These are phyloP conservation scores for Pyronema domesticum DNA, from an alignment of 495 filamentous ascomycete genomes.

Conservation along the genomic window DNA sequence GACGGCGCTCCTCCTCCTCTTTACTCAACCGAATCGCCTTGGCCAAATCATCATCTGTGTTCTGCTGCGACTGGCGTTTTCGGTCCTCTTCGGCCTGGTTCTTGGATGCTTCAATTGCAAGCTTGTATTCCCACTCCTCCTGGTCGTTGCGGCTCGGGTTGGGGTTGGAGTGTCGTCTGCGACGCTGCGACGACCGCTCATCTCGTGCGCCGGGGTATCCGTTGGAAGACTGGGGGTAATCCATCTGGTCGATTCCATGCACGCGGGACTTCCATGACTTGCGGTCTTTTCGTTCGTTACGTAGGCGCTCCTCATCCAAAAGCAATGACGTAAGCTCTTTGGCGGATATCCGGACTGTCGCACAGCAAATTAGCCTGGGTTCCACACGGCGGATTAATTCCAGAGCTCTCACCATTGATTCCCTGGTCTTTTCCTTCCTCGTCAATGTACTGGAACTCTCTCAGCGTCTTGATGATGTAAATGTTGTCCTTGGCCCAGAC, in stretches of 20 bases:
- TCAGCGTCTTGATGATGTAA: constrained; percentile 94
- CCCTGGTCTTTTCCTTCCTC: constrained; percentile 90
- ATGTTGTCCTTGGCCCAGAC: constrained; percentile 97
- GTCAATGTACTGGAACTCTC: constrained; percentile 91
- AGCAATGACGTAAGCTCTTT: constrained; percentile 93
- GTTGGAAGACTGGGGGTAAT: constrained; percentile 36
- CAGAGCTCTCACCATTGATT: constrained; percentile 54
- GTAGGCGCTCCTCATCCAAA: constrained; percentile 83
- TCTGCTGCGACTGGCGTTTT: constrained; percentile 28
- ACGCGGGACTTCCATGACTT: constrained; percentile 95
- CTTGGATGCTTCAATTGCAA: constrained; percentile 95
- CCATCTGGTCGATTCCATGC: constrained; percentile 56
- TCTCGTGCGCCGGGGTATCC: constrained; percentile 11
- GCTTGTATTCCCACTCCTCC: constrained; percentile 77
- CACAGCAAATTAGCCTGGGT: constrained; percentile 4
- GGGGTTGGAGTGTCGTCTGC: constrained; percentile 13
- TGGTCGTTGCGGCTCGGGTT: constrained; percentile 33
- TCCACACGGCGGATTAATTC: constrained; percentile 5
- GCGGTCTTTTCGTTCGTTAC: constrained; percentile 75
- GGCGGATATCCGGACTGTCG: constrained; percentile 75
- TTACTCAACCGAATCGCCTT: constrained; percentile 94
- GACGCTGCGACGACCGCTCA: constrained; percentile 29
- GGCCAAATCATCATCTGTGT: constrained; percentile 70
- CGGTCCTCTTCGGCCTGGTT: constrained; percentile 86
- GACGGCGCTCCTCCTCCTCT: constrained; percentile 62